phyloP scores from a whole-genome alignment of 2,329 filamentous ascomycete species.

The Pyricularia sp. region DNA sequence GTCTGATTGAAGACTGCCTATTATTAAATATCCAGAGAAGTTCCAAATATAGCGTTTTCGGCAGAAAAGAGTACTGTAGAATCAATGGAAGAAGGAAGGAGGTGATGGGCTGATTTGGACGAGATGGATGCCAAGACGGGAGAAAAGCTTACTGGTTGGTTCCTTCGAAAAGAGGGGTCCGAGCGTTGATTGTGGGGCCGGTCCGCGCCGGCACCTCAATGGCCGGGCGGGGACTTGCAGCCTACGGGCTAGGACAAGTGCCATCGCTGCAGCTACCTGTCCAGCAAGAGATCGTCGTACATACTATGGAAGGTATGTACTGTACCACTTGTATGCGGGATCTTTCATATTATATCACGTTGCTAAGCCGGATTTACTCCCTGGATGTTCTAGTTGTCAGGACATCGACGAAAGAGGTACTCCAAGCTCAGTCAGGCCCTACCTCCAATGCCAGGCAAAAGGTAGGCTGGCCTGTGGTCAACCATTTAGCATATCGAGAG shows the following conservation, averaged over 20 bases:
- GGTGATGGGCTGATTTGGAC: not conserved
- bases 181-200: not conserved
- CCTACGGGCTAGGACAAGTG: not conserved
- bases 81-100: not conserved
- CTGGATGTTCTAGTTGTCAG: too few species aligned
- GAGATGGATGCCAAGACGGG: not conserved
- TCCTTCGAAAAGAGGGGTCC: not conserved
- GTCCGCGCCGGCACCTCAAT: not conserved
- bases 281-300: not conserved
- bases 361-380: too few species aligned
- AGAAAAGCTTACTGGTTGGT: not conserved
- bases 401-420: too few species aligned
- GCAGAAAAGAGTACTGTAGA: not conserved
- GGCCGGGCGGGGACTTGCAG: not conserved
- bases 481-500: too few species aligned
- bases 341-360: too few species aligned
- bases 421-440: too few species aligned
- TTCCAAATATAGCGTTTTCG: not conserved
- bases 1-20: not conserved
- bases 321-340: too few species aligned
- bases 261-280: not conserved
- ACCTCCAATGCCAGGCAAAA: too few species aligned
- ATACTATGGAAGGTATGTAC: too few species aligned
- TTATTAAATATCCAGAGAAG: not conserved
- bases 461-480: too few species aligned